Conservation (phyloP, 805 yeast species). For the Monosporozyma unispora region DNA sequence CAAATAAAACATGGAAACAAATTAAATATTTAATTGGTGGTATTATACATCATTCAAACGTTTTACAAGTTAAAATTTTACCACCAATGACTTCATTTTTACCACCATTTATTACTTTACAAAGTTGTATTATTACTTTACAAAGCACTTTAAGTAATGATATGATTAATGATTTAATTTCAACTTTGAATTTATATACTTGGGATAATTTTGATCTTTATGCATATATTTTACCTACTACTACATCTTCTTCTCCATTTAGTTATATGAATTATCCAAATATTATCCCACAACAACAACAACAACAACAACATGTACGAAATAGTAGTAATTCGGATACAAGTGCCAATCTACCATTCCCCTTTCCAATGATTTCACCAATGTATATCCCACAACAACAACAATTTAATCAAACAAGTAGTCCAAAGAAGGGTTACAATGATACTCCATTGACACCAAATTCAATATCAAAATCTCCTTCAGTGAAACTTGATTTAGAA, state of each 20-base stretch:
- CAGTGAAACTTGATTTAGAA: not conserved
- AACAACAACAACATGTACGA: not conserved
- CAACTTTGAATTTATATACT: constrained; percentile 23
- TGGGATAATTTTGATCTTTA: constrained; percentile 28
- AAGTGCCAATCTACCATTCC: not conserved
- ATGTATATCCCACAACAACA: not conserved
- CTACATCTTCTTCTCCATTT: not conserved
- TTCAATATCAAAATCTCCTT: not conserved
- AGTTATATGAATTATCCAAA: not conserved
- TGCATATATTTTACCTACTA: constrained; percentile 19
- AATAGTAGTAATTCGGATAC: not conserved
- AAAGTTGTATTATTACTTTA: constrained; percentile 25
- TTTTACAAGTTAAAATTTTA: constrained; percentile 24
- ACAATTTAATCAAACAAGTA: not conserved
- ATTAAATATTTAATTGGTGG: constrained; percentile 28
- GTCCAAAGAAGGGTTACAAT: not conserved
- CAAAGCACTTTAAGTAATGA: constrained; percentile 13
- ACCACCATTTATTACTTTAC: constrained; percentile 28
- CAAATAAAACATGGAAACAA: constrained; percentile 29
- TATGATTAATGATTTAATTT: constrained; percentile 19
- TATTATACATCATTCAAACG: constrained; percentile 24
- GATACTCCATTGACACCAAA: not conserved
- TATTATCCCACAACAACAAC: not conserved
- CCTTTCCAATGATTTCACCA: constrained; percentile 1
- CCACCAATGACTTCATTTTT: constrained; percentile 27